Evolutionary conservation across 1,284 basidiomycete genomes (phyloP), one percentile per base, ranked within the genome.

Genomic region (Leccinum huronense): DNA sequence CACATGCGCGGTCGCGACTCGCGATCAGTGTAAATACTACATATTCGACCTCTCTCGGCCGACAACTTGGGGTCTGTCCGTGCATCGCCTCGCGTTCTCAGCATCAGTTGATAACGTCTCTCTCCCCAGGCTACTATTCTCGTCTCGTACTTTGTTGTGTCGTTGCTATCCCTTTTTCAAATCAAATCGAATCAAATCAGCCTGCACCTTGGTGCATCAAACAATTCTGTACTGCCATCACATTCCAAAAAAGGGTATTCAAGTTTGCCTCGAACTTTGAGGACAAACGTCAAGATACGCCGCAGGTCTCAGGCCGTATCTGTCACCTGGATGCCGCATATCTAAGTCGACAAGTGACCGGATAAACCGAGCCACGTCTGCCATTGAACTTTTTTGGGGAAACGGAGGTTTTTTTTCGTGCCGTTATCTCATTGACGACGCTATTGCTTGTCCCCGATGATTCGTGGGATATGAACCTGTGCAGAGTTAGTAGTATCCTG

Each of bases 251-350:
- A 48, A 63, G 23, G 9, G 5, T 2, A n/a, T 51, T 27, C 23
- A 27, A 27, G 23, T 27, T 53, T 42, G n/a, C 10, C 13, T 62
- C 55, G 31, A 56, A 56, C 38, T 40, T 40, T 14, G 55, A 31
- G 11, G 54, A 56, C 31, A 56, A 19, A 34, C 31, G 27, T 56
- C 31, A 51, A 27, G 59, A 60, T 60, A 31, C 16, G 59, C 34
- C 55, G 31, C 31, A 33, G 34, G 14, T 62, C 60, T 62, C 60
- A 62, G 11, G 59, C 38, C n/a, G 23, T 27, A 31, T 16, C 38
- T 51, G 48, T 51, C 36, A 51, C 60, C 16, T 63, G 30, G 60
- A 63, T 57, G 34, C 45, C 19, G 56, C 34, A 34, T 19, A 57
- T 48, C 11, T 23, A 11, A 23, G 36, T 36, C 23, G 56, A 36